Conservation (phyloP, 768 basidiomycete species). For the Porpolomopsis calyptriformis region DNA sequence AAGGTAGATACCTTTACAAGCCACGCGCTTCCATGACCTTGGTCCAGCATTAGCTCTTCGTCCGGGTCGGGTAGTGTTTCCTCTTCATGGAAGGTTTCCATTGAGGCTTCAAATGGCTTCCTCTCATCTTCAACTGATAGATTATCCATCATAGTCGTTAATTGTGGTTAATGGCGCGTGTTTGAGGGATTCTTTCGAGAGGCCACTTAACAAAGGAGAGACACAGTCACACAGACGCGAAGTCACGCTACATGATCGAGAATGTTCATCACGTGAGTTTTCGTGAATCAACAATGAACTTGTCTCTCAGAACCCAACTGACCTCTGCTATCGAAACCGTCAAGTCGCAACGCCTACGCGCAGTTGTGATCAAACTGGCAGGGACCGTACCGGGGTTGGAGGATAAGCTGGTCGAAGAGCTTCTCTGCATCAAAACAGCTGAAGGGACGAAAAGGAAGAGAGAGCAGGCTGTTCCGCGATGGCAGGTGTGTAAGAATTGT, state of each 20-base stretch:
- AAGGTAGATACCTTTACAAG: conserved; percentile 70
- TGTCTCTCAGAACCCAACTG: too few relatives aligned
- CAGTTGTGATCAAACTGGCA: background rate
- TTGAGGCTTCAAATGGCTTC: conserved; percentile 53
- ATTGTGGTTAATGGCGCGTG: too few relatives aligned
- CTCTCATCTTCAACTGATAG: conserved; percentile 47
- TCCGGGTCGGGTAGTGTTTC: conserved; percentile 69
- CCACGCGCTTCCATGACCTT: conserved; percentile 73
- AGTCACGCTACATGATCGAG: too few relatives aligned
- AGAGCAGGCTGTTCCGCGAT: conserved; percentile 27
- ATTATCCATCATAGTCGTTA: too few relatives aligned
- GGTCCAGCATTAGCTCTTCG: conserved; percentile 66
- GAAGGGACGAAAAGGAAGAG: background rate
- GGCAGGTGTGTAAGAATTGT: conserved; percentile 39
- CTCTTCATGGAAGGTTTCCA: conserved; percentile 40
- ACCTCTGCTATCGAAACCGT: background rate
- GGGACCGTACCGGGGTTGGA: background rate
- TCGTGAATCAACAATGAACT: too few relatives aligned
- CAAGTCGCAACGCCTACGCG: background rate
- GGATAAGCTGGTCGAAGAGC: background rate
- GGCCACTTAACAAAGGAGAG: too few relatives aligned
- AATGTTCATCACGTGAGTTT: too few relatives aligned
- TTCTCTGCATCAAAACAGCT: background rate
- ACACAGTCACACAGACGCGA: too few relatives aligned
- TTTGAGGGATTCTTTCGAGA: too few relatives aligned